phyloP scores from a whole-genome alignment of 495 filamentous ascomycete species.

The Astrocystis sublimbata region DNA sequence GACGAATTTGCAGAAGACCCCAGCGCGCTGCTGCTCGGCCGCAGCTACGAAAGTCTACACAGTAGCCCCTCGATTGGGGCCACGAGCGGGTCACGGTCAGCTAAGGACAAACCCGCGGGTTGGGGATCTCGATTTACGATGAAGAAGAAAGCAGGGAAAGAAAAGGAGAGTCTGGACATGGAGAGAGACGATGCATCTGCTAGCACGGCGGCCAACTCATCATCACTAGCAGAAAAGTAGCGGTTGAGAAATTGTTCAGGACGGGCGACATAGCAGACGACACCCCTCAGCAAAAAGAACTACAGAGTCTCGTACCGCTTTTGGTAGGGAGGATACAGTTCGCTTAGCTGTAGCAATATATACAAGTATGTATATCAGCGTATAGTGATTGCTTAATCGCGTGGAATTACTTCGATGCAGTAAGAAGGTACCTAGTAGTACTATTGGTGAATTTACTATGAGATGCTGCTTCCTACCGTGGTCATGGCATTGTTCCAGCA shows the following conservation, averaged over 20 bases:
- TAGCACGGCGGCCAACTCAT: not conserved
- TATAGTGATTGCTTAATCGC: no score
- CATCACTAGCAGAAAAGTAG: slow-evolving; percentile 15
- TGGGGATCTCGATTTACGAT: slow-evolving; percentile 50
- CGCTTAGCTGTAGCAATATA: no score
- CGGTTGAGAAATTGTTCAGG: slow-evolving; percentile 9
- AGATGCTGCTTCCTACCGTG: no score
- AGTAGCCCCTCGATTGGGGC: slow-evolving; percentile 43
- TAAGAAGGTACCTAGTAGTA: no score
- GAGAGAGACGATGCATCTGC: slow-evolving; percentile 37
- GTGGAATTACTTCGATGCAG: no score
- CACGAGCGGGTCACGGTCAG: slow-evolving; percentile 31
- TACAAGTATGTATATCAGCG: no score
- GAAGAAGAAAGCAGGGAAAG: slow-evolving; percentile 48
- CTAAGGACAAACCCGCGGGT: slow-evolving; percentile 39
- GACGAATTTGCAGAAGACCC: slow-evolving; percentile 50
- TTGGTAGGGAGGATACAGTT: no score
- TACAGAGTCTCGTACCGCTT: no score
- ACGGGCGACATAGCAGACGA: not conserved
- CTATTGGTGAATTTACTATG: no score
- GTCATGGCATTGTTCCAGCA: no score
- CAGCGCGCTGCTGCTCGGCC: slow-evolving; percentile 29
- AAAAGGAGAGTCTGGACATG: slow-evolving; percentile 50
- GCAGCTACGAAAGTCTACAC: slow-evolving; percentile 47
- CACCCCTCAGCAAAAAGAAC: not conserved